These are phyloP conservation scores for Abrus precatorius DNA, from an alignment of 306 rosid genomes.

Conservation along the genomic window DNA sequence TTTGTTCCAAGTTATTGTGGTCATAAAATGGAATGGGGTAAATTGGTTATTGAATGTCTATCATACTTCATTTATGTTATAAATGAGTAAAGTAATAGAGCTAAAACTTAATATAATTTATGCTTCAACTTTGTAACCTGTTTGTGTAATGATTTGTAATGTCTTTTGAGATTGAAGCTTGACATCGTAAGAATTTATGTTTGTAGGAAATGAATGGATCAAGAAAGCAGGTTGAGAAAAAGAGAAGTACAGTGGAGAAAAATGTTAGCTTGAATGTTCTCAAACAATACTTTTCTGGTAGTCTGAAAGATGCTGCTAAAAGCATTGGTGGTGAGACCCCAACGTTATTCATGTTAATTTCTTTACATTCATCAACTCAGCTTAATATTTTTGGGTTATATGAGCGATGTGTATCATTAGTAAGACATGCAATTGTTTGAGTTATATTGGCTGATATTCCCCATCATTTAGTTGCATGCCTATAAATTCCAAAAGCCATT, in stretches of 20 bases:
- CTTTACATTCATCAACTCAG: not conserved
- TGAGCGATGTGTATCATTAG: slow-evolving; percentile 12
- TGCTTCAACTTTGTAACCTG: slow-evolving; percentile 32
- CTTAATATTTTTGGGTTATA: slow-evolving; percentile 42
- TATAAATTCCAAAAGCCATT: not conserved
- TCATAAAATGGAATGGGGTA: not conserved
- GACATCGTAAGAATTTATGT: slow-evolving; percentile 37
- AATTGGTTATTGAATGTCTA: not conserved
- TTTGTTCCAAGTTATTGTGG: slow-evolving; percentile 50
- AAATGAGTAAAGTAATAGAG: not conserved
- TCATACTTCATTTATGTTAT: slow-evolving; percentile 27
- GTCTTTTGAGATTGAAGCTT: slow-evolving; percentile 41
- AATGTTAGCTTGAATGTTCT: slow-evolving; percentile 92
- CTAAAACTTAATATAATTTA: slow-evolving; percentile 12
- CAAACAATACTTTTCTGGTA: slow-evolving; percentile 94
- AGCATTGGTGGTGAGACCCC: slow-evolving; percentile 86
- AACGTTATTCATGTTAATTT: slow-evolving; percentile 20
- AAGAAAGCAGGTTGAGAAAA: slow-evolving; percentile 79
- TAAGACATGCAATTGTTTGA: slow-evolving; percentile 12
- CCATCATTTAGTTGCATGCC: slow-evolving; percentile 20
- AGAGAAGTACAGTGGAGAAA: slow-evolving; percentile 78
- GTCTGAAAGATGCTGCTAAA: slow-evolving; percentile 97
- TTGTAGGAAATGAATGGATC: slow-evolving; percentile 64
- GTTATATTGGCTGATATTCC: slow-evolving; percentile 37
- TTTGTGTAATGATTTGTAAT: slow-evolving; percentile 30